Evolutionary conservation across 2,329 filamentous ascomycete genomes (phyloP), one percentile per base, ranked within the genome.

Genomic region (Escovopsis sp.): DNA sequence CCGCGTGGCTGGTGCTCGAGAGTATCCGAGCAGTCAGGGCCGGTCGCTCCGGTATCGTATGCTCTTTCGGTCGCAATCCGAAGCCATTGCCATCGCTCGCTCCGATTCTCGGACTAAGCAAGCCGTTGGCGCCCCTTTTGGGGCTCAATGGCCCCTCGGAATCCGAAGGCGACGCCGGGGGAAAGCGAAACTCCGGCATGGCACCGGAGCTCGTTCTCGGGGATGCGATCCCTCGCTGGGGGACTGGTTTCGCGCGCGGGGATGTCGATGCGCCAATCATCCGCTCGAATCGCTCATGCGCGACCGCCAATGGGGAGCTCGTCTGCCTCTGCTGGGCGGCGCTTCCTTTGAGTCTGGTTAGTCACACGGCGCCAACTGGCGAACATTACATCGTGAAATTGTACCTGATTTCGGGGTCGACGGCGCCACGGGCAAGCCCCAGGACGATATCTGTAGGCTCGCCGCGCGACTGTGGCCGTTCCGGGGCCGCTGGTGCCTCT

Each of bases 391-490:
- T 12, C 42, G 66, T 50, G 56, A 71, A 59, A 62, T 51, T 51
- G 51, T 57, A 72, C 60, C 63, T 53, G 55, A 60, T 39, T 53
- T 61, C 48, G 54, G 54, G 34, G 60, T 55, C 10, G 55, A 55
- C 47, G 47, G 68, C 68, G 37, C 77, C 67, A 47, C 76, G 57
- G 49, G 45, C 30, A 54, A 51, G 11, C 48, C 54, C 31, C 53
- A 55, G 30, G 61, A 55, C 32, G 57, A 44, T 33, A 89, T 81
- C 57, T 94, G 87, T 45, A 94, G 63, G 64, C 87, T 94, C 20
- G 84, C 76, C 32, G 86, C 86, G 40, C 87, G 73, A 38, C 71
- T 76, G 65, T 94, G 87, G 5, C 79, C 74, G 51, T 76, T 76
- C 14, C 54, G 56, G 15, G 75, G 71, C 40, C 75, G 70, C 40